Percentiles rank a stretch among this genome's conserved stretches.
phyloP scores from a whole-genome alignment of 129 eudicot species.

The Flaveria bidentis region DNA sequence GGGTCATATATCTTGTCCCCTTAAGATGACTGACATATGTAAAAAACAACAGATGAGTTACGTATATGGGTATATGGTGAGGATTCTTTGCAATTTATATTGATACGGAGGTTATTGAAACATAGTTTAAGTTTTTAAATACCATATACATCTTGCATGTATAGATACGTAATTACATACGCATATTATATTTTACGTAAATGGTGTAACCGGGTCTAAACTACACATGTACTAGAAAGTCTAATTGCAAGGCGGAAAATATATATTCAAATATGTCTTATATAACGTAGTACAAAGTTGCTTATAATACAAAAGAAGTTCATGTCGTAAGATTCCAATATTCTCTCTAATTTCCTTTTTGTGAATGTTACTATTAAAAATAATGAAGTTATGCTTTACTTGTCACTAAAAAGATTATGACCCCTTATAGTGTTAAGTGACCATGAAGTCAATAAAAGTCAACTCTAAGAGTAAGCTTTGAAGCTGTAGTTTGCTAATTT shows the following conservation, averaged over 20 bases:
- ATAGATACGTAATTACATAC: neutral
- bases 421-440: too few relatives aligned
- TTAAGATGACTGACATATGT: neutral
- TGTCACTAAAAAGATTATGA: too few relatives aligned
- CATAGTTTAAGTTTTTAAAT: neutral
- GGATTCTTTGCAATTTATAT: neutral
- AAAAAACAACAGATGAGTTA: neutral
- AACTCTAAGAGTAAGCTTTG: too few relatives aligned
- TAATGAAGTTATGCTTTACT: too few relatives aligned
- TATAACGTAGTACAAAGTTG: neutral
- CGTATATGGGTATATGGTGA: neutral
- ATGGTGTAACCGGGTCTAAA: neutral
- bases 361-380: too few relatives aligned
- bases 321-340: too few relatives aligned
- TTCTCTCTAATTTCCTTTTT: too few relatives aligned
- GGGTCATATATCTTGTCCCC: neutral
- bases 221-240: too few relatives aligned
- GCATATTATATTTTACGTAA: neutral
- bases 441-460: too few relatives aligned
- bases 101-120: neutral
- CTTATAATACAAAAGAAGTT: neutral
- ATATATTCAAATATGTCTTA: neutral
- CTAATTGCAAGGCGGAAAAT: too few relatives aligned
- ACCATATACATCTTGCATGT: slow-evolving; percentile 1
- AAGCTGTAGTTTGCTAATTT: too few relatives aligned